These are phyloP conservation scores for Cutaneotrichosporon spelunceum DNA, from an alignment of 1,284 basidiomycete genomes.

Conservation along the genomic window DNA sequence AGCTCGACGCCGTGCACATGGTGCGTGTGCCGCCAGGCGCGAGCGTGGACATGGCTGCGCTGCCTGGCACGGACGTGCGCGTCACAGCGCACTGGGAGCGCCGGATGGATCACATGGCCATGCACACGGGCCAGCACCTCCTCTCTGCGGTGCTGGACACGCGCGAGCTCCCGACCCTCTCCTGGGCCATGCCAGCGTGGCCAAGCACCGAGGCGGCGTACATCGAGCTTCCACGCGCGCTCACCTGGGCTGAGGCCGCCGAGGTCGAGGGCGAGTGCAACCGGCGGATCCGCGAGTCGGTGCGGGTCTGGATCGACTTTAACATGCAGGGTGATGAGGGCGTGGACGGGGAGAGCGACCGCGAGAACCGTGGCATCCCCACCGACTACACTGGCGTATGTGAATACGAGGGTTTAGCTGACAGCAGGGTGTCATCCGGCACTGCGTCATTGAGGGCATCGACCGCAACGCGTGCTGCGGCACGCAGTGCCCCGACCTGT, in stretches of 20 bases:
- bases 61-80: slow-evolving; percentile 57
- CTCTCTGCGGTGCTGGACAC: slow-evolving; percentile 76
- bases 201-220: slow-evolving; percentile 68
- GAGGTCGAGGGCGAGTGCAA: slow-evolving; percentile 67
- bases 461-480: slow-evolving; percentile 82
- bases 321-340: slow-evolving; percentile 29
- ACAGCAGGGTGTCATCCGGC: slow-evolving; percentile 65
- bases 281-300: slow-evolving; percentile 53
- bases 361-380: slow-evolving; percentile 63
- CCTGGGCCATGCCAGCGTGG: slow-evolving; percentile 59
- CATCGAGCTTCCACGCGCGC: slow-evolving; percentile 69
- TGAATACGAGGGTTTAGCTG: slow-evolving; percentile 5
- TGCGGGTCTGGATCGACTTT: slow-evolving; percentile 42
- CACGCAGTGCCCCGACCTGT: slow-evolving; percentile 59
- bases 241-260: slow-evolving; percentile 64
- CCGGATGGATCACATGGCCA: slow-evolving; percentile 76
- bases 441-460: slow-evolving; percentile 73
- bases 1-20: slow-evolving; percentile 74
- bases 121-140: slow-evolving; percentile 79
- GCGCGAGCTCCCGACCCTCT: slow-evolving; percentile 70
- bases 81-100: slow-evolving; percentile 65
- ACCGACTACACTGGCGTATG: slow-evolving; percentile 49
- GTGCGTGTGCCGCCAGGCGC: slow-evolving; percentile 54
- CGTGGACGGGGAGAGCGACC: slow-evolving; percentile 44
- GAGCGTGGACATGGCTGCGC: slow-evolving; percentile 50